Percentiles rank a stretch among this genome's conserved stretches.
phyloP scores from a whole-genome alignment of 208 protist genomes.

The Herpetomonas tarakana region DNA sequence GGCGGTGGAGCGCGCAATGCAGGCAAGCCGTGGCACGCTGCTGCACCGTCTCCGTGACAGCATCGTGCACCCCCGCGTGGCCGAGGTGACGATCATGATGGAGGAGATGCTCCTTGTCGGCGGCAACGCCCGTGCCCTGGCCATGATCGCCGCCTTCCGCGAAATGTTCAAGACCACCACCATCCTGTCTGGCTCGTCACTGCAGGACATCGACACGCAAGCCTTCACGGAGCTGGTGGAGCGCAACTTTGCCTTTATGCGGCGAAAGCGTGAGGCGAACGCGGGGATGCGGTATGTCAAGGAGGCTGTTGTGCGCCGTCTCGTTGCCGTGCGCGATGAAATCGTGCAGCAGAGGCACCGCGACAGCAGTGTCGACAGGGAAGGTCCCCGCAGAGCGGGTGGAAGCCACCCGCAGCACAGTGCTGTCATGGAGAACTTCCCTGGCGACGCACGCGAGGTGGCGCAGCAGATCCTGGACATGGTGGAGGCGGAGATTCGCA shows the following conservation, averaged over 20 bases:
- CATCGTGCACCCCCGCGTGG: constrained; percentile 69
- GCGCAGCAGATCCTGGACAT: constrained; percentile 38
- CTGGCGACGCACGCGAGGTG: constrained; percentile 39
- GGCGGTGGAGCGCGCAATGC: constrained; percentile 24
- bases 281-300: constrained; percentile 76
- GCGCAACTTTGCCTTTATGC: constrained; percentile 68
- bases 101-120: constrained; percentile 73
- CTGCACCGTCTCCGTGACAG: constrained; percentile 7
- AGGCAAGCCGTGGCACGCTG: constrained; percentile 16
- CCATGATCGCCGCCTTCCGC: constrained; percentile 58
- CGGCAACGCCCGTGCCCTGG: constrained; percentile 68
- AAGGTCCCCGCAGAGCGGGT: too few relatives aligned
- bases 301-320: constrained; percentile 51
- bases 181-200: constrained; percentile 31
- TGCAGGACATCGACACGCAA: constrained; percentile 40
- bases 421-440: constrained; percentile 21
- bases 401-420: not conserved
- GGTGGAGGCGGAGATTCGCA: constrained; percentile 54
- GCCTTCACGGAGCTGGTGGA: constrained; percentile 62
- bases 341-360: constrained; percentile 21
- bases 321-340: constrained; percentile 41
- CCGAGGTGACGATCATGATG: constrained; percentile 68
- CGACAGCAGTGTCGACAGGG: too few relatives aligned
- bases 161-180: constrained; percentile 53
- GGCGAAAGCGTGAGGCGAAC: constrained; percentile 51